Base-by-base conservation (phyloP, 768 basidiomycete genomes). In the Auriculariales sp. region DNA sequence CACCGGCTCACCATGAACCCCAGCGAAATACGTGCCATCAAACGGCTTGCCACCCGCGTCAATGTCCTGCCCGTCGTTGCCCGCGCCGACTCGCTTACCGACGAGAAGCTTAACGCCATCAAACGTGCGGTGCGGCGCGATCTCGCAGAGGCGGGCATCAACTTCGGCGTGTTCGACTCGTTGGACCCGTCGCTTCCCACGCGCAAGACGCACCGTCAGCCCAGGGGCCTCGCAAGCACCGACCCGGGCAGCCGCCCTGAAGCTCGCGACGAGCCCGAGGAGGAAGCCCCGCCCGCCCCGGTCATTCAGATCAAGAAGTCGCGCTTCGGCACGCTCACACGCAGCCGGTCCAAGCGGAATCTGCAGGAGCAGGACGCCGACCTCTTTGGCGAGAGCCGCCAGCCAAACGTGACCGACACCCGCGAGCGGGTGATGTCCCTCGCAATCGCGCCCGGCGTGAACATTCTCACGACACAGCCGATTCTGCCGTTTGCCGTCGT, bases 61-160 rank as follows among this genome's bases (percentile, higher is more conserved):
- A 91, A 92, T 58, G 74, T 92, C 17, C 74, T 92, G 47, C 89
- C 89, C 44, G 77, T 91, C 48, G 74, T 92, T 54, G 82, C 83
- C 12, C 81, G 70, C 52, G 72, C 87, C 3, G 89, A 92, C 63
- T 86, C 85, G 32, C 70, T 92, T 53, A 91, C 89, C 31, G 83
- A 91, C 59, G 81, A 79, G 53, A 81, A 75, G 55, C 69, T 92
- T 50, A 64, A 64, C 39, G 74, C 76, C 42, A 71, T 89, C 46
- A 90, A 89, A 69, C 65, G 71, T 48, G 82, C 81, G 25, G 75
- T 91, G n/a, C 77, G 76, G 42, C 72, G 65, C 47, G 85, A 81
- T 50, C 67, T 91, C 32, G 66, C 67, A 47, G 73, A 75, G 48
- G 80, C 81, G 17, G 75, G 75, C 12, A 72, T 90, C 33, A 80